Conservation (phyloP, 2,329 filamentous ascomycete species). For the Zarea fungicola region DNA sequence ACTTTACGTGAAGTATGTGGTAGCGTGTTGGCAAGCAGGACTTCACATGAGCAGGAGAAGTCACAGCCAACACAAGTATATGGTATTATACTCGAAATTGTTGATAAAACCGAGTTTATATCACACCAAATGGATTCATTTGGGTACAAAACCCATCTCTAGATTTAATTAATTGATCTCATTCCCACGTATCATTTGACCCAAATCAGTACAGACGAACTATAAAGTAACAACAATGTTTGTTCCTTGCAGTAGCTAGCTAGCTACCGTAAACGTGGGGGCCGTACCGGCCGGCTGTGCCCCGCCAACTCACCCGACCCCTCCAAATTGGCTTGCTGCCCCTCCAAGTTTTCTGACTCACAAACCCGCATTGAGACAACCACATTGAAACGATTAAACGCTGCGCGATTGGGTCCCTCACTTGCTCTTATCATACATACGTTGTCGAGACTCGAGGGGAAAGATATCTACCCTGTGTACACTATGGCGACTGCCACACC, state of each 20-base stretch:
- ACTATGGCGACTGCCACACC: slow-evolving; percentile 17
- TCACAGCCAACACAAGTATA: not conserved
- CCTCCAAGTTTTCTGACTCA: slow-evolving; percentile 11
- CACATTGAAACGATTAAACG: not conserved
- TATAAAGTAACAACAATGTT: no score
- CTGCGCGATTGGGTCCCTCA: not conserved
- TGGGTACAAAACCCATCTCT: not conserved
- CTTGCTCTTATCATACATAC: not conserved
- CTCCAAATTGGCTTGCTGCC: slow-evolving; percentile 5
- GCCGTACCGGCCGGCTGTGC: not conserved
- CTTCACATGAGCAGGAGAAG: not conserved
- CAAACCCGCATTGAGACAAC: not conserved
- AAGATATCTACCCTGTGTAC: not conserved
- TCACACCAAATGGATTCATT: not conserved
- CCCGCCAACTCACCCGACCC: slow-evolving; percentile 6
- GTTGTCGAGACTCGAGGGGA: no score
- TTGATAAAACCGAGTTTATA: slow-evolving; percentile 1
- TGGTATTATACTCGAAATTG: not conserved
- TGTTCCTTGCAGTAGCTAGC: no score
- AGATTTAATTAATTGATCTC: not conserved
- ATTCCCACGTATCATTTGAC: not conserved
- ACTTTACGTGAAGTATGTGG: not conserved
- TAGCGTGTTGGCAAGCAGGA: not conserved
- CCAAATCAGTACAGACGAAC: no score
- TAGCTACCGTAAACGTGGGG: slow-evolving; percentile 9